Percentiles rank a stretch among this genome's conserved stretches.
Evolutionary conservation across 768 basidiomycete genomes (phyloP).

Genomic region (Arthromyces matolae): DNA sequence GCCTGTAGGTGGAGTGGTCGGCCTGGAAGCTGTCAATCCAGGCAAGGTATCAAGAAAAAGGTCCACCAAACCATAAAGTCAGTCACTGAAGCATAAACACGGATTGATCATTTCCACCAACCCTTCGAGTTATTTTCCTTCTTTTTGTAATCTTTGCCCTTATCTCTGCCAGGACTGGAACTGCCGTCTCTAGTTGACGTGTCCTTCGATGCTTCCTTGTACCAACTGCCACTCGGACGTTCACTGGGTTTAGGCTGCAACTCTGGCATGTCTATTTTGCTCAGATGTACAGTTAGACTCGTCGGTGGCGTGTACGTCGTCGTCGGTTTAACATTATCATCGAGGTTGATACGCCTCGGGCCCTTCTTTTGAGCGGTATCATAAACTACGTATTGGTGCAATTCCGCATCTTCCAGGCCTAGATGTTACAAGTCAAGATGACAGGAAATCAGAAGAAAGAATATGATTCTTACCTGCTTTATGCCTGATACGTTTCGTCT

Average conservation of each 20-base stretch:
- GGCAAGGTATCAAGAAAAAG: neutral
- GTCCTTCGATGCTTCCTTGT: conserved; percentile 3
- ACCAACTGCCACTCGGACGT: conserved; percentile 13
- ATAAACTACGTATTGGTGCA: conserved; percentile 76
- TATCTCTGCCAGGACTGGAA: conserved; percentile 19
- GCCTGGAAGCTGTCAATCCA: conserved; percentile 9
- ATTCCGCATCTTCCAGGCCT: conserved; percentile 54
- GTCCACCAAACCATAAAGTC: conserved; percentile 3
- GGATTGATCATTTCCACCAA: conserved; percentile 26
- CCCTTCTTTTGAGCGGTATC: conserved; percentile 53
- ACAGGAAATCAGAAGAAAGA: neutral
- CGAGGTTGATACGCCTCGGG: conserved; percentile 64
- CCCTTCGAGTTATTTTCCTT: conserved; percentile 43
- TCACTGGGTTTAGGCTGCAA: conserved; percentile 51
- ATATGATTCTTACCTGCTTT: conserved; percentile 53
- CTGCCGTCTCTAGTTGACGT: conserved; percentile 2
- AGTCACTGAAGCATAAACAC: conserved; percentile 6
- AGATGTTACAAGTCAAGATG: neutral
- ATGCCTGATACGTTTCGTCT: conserved; percentile 71
- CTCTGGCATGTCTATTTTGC: conserved; percentile 87
- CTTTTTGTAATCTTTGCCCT: conserved; percentile 24
- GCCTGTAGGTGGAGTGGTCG: conserved; percentile 4
- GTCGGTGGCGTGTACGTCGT: conserved; percentile 62
- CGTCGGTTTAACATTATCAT: conserved; percentile 45
- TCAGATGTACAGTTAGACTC: conserved; percentile 68